Evolutionary conservation across 2,329 filamentous ascomycete genomes (phyloP).

Genomic region (Arthrobotrys pseudoclavata): DNA sequence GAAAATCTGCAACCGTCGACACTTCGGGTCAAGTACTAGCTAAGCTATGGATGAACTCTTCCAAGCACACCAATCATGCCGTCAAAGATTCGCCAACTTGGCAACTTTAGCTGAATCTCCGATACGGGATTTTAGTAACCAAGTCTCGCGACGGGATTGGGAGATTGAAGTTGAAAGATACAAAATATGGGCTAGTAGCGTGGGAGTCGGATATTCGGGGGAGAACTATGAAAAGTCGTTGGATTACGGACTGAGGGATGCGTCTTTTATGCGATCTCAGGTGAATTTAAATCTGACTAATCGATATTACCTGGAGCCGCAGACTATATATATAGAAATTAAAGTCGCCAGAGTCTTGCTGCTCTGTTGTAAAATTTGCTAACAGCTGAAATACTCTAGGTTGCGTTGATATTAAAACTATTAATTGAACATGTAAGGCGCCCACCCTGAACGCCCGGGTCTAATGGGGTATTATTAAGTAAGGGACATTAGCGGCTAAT

Average conservation of each 20-base stretch:
- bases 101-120: neutral
- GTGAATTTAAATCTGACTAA: neutral
- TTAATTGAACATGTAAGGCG: neutral
- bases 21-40: neutral
- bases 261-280: constrained; percentile 60
- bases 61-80: neutral
- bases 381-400: neutral
- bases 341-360: no score
- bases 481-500: neutral
- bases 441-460: neutral
- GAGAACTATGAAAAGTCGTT: constrained; percentile 56
- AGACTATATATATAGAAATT: no score
- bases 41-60: constrained; percentile 1
- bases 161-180: constrained; percentile 61
- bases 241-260: constrained; percentile 61
- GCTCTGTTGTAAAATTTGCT: neutral
- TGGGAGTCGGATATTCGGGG: constrained; percentile 59
- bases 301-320: neutral
- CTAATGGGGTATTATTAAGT: neutral
- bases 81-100: neutral
- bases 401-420: neutral
- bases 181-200: constrained; percentile 61
- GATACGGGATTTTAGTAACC: constrained; percentile 2
- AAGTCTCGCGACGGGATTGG: constrained; percentile 24
- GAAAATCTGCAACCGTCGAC: neutral